A percentile compares a stretch with the other conserved stretches of the same genome.
Conservation (phyloP, 768 basidiomycete genomes). For the Kondoa malvinella region DNA sequence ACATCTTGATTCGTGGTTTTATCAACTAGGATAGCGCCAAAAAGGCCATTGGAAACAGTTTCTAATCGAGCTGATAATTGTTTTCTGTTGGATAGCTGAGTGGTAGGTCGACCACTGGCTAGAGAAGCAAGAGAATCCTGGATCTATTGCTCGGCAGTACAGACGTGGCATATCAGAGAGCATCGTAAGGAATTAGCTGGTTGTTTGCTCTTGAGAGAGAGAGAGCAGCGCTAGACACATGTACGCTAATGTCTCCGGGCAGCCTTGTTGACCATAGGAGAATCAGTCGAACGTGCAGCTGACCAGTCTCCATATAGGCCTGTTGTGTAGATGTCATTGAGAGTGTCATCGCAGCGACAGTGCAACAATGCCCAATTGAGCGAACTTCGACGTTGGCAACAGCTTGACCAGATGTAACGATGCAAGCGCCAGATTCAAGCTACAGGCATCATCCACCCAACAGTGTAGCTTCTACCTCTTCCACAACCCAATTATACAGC, state of each 20-base stretch:
- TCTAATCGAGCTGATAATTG: background rate
- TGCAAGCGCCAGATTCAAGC: background rate
- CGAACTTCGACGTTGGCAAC: no score
- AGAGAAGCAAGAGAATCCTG: background rate
- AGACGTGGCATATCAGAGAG: background rate
- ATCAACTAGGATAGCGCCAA: background rate
- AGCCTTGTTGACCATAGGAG: no score
- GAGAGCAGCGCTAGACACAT: no score
- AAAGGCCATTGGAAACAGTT: background rate
- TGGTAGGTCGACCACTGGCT: background rate
- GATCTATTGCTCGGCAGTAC: background rate
- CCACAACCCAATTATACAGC: background rate
- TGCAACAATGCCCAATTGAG: no score
- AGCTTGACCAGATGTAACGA: background rate
- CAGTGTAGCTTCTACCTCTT: background rate
- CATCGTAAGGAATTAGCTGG: no score
- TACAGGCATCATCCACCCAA: background rate
- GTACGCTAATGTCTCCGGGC: no score
- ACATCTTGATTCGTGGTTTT: background rate
- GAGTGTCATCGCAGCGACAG: no score
- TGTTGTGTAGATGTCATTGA: no score
- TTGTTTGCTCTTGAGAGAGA: no score
- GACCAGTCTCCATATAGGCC: no score
- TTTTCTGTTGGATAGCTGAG: background rate
- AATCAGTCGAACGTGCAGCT: no score